Conservation (phyloP, 345 rosid species). For the Mangifera indica region DNA sequence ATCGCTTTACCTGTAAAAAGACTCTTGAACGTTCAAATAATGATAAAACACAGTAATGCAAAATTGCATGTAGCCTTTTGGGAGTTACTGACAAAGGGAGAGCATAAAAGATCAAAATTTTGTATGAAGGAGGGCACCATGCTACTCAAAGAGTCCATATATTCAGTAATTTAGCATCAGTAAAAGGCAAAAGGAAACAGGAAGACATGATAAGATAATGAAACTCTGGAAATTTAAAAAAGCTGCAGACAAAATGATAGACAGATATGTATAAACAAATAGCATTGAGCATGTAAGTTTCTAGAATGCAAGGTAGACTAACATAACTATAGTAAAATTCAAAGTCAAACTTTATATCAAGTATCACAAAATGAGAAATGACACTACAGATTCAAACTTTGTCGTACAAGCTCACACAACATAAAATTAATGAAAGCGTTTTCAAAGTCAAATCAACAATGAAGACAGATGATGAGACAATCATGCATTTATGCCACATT, state of each 20-base stretch:
- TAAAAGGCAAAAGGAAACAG: not conserved
- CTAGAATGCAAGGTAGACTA: not conserved
- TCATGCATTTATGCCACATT: no score
- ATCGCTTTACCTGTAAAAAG: slow-evolving; percentile 71
- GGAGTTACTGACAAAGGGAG: not conserved
- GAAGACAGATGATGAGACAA: no score
- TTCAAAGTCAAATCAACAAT: no score
- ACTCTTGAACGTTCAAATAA: slow-evolving; percentile 27
- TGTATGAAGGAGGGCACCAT: not conserved
- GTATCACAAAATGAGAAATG: not conserved
- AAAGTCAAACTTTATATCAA: not conserved
- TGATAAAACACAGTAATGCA: slow-evolving; percentile 16
- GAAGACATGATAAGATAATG: not conserved
- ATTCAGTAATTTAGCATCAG: not conserved
- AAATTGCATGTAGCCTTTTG: slow-evolving; percentile 4
- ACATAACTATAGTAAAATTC: not conserved
- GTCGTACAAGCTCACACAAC: no score
- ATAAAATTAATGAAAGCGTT: no score
- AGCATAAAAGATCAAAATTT: not conserved
- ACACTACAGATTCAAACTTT: no score
- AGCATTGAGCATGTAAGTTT: not conserved
- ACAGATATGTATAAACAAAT: not conserved
- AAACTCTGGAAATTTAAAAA: not conserved
- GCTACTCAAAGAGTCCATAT: not conserved
- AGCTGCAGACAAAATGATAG: not conserved